These are phyloP conservation scores for Orbilia javanica DNA, from an alignment of 2,329 filamentous ascomycete species.

Conservation along the genomic window DNA sequence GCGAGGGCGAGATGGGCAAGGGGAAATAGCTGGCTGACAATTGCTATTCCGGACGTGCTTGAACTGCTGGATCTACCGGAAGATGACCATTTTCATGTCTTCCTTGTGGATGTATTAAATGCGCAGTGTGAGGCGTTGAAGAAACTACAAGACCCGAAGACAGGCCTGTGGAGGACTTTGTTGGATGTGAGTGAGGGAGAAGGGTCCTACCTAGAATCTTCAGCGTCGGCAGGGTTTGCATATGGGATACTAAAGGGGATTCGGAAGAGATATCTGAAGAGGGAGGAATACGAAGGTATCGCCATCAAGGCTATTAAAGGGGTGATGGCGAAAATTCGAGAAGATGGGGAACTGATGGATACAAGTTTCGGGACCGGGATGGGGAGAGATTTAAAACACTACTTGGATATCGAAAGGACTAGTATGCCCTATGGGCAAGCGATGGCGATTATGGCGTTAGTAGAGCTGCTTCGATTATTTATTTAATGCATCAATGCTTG, in stretches of 20 bases:
- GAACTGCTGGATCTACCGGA: conserved; percentile 75
- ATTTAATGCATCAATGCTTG: no score
- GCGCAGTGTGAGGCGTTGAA: conserved; percentile 77
- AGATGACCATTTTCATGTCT: conserved; percentile 73
- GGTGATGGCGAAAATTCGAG: conserved; percentile 75
- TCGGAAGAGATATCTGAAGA: conserved; percentile 76
- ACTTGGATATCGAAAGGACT: conserved; percentile 80
- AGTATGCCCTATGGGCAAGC: conserved; percentile 88
- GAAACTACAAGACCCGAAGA: conserved; percentile 70
- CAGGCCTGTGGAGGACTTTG: conserved; percentile 80
- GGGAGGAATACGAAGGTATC: conserved; percentile 71
- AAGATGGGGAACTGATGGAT: conserved; percentile 77
- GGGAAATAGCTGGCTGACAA: conserved; percentile 81
- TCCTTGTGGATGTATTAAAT: conserved; percentile 74
- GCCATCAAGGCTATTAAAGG: conserved; percentile 77
- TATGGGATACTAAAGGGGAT: conserved; percentile 82
- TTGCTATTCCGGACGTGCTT: conserved; percentile 84
- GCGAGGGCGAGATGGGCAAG: conserved; percentile 72
- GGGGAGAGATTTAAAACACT: conserved; percentile 79
- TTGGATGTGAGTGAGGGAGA: conserved; percentile 75
- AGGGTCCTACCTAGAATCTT: conserved; percentile 78
- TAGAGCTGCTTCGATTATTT: conserved; percentile 77
- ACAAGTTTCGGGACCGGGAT: conserved; percentile 84
- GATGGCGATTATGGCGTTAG: conserved; percentile 85
- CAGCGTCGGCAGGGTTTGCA: conserved; percentile 83